Percentiles rank a stretch among this genome's conserved stretches.
These are phyloP conservation scores for Populus hybrid DNA, from an alignment of 441 rosid genomes.

Conservation along the genomic window DNA sequence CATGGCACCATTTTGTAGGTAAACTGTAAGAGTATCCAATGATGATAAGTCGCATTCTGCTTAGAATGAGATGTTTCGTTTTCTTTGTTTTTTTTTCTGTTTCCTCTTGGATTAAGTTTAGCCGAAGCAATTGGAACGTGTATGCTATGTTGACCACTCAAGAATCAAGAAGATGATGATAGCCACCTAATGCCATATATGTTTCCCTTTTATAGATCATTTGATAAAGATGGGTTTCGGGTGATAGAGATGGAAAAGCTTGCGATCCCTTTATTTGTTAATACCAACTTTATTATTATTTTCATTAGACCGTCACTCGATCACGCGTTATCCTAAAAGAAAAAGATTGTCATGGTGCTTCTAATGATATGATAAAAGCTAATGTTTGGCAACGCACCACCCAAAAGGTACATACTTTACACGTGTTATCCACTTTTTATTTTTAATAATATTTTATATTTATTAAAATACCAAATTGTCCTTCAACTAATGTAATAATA, in stretches of 20 bases:
- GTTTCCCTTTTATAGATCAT: neutral
- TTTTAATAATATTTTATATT: too few relatives aligned
- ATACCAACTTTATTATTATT: neutral
- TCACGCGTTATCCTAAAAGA: too few relatives aligned
- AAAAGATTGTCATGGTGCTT: too few relatives aligned
- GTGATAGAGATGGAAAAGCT: constrained; percentile 1
- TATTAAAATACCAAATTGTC: too few relatives aligned
- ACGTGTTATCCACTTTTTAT: too few relatives aligned
- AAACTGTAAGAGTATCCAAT: neutral
- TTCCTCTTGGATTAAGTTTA: neutral
- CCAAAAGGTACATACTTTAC: too few relatives aligned
- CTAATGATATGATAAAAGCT: too few relatives aligned
- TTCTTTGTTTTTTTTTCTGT: neutral
- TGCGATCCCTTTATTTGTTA: neutral
- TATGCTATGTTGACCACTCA: neutral
- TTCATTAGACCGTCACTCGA: too few relatives aligned
- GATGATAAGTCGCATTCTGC: neutral
- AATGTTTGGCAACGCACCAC: too few relatives aligned
- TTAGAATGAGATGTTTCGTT: neutral
- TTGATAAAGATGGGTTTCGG: constrained; percentile 7
- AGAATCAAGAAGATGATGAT: neutral
- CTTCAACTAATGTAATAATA: too few relatives aligned
- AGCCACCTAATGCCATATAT: neutral
- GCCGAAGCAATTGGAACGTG: neutral
- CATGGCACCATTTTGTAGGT: neutral